Evolutionary conservation across 495 filamentous ascomycete genomes (phyloP).

Genomic region (Coniosporium apollinis): DNA sequence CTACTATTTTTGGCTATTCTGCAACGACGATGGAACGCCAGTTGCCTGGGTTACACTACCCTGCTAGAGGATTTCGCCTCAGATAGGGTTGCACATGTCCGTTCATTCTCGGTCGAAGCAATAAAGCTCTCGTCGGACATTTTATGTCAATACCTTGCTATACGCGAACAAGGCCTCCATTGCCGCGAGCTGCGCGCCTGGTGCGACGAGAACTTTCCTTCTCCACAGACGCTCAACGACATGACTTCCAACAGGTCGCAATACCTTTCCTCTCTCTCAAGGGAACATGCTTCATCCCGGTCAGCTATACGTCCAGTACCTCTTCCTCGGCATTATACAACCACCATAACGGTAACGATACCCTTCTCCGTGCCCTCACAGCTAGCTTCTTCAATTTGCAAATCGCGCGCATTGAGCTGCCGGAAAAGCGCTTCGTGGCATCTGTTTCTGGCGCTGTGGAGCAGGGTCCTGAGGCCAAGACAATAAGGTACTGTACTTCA

Average conservation of each 20-base stretch:
- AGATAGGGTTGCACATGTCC: too few species aligned
- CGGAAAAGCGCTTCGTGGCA: slow-evolving; percentile 84
- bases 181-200: slow-evolving; percentile 53
- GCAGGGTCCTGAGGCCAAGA: slow-evolving; percentile 77
- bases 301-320: slow-evolving; percentile 22
- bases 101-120: too few species aligned
- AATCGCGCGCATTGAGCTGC: slow-evolving; percentile 75
- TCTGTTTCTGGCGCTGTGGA: slow-evolving; percentile 75
- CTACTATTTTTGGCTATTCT: too few species aligned
- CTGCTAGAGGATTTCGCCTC: too few species aligned
- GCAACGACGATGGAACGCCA: too few species aligned
- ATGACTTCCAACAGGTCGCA: slow-evolving; percentile 75
- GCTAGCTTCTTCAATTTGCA: slow-evolving; percentile 89
- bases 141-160: too few species aligned
- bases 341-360: slow-evolving; percentile 29
- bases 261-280: slow-evolving; percentile 70
- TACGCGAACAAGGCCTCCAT: too few species aligned
- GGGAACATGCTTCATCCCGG: slow-evolving; percentile 64
- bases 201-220: slow-evolving; percentile 75
- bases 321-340: slow-evolving; percentile 18
- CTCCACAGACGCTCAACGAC: slow-evolving; percentile 63
- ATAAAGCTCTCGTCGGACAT: too few species aligned
- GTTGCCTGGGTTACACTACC: too few species aligned
- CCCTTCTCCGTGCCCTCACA: slow-evolving; percentile 72
- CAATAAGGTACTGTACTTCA: slow-evolving; percentile 87